phyloP scores from a whole-genome alignment of 1,284 basidiomycete species.

The Marasmius tenuissimus region DNA sequence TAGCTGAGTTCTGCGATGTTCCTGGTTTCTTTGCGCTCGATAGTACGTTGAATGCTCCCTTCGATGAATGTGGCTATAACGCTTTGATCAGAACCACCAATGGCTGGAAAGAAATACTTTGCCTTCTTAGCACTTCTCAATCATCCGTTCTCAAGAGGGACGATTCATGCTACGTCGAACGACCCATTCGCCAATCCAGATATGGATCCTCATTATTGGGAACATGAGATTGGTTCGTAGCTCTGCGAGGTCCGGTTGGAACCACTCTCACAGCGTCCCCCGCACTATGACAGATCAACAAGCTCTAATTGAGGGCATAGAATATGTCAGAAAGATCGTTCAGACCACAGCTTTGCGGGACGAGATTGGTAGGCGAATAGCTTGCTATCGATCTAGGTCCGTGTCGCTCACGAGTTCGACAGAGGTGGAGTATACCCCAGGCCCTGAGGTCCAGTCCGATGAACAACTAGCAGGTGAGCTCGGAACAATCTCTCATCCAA shows the following conservation, averaged over 20 bases:
- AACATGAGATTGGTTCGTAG: conserved; percentile 39
- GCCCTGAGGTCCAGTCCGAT: conserved; percentile 9
- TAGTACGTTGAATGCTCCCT: neutral
- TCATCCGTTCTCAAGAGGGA: conserved; percentile 20
- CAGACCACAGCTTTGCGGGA: neutral
- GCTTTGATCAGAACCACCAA: conserved; percentile 8
- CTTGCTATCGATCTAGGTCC: neutral
- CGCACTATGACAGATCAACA: conserved; percentile 13
- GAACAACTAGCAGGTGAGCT: conserved; percentile 11
- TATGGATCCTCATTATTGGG: conserved; percentile 42
- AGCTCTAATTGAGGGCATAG: conserved; percentile 6
- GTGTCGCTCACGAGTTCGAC: neutral
- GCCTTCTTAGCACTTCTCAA: conserved; percentile 14
- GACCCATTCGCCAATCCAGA: conserved; percentile 38
- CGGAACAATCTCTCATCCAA: neutral
- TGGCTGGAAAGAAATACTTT: conserved; percentile 19
- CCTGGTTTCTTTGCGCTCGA: neutral
- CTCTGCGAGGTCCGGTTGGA: neutral
- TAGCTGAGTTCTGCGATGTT: neutral
- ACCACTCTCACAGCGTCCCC: no score
- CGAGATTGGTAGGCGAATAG: conserved; percentile 1
- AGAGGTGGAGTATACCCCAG: conserved; percentile 3
- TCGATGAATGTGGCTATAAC: neutral
- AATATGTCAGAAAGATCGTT: conserved; percentile 7
- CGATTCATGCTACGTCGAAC: conserved; percentile 32